Conservation (phyloP, 2,329 filamentous ascomycete species). For the Pseudopyrenochaeta lycopersici region DNA sequence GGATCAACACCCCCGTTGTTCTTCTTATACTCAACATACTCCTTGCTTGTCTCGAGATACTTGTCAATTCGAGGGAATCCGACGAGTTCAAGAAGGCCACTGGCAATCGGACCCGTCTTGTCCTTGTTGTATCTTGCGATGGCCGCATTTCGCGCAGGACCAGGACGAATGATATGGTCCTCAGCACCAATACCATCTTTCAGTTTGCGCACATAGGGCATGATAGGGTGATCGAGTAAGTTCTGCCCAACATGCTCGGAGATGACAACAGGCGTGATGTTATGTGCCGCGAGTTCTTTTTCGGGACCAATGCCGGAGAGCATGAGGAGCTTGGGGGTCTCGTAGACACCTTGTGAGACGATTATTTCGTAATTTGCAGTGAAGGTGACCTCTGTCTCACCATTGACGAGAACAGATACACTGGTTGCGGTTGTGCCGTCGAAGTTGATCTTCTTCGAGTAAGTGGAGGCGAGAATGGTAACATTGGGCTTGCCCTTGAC, state of each 20-base stretch:
- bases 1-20: constrained; percentile 49
- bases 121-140: constrained; percentile 49
- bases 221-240: constrained; percentile 62
- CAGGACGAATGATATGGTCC: constrained; percentile 52
- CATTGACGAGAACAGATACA: constrained; percentile 57
- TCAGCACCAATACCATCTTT: constrained; percentile 62
- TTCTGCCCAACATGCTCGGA: constrained; percentile 70
- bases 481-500: constrained; percentile 65
- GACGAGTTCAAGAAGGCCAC: constrained; percentile 60
- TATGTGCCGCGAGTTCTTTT: constrained; percentile 59
- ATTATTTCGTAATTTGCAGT: constrained; percentile 23
- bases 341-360: constrained; percentile 60
- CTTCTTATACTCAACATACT: constrained; percentile 57
- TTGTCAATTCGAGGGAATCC: constrained; percentile 67
- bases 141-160: constrained; percentile 43
- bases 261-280: constrained; percentile 61
- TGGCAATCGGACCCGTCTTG: constrained; percentile 53
- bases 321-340: constrained; percentile 69
- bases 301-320: constrained; percentile 67
- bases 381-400: constrained; percentile 52
- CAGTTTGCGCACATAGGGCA: constrained; percentile 44
- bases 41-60: constrained; percentile 58
- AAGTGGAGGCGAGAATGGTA: constrained; percentile 58
- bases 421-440: constrained; percentile 57
- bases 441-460: constrained; percentile 65